Conservation (phyloP, 2,329 filamentous ascomycete genomes). For the Aureobasidium subglaciale region DNA sequence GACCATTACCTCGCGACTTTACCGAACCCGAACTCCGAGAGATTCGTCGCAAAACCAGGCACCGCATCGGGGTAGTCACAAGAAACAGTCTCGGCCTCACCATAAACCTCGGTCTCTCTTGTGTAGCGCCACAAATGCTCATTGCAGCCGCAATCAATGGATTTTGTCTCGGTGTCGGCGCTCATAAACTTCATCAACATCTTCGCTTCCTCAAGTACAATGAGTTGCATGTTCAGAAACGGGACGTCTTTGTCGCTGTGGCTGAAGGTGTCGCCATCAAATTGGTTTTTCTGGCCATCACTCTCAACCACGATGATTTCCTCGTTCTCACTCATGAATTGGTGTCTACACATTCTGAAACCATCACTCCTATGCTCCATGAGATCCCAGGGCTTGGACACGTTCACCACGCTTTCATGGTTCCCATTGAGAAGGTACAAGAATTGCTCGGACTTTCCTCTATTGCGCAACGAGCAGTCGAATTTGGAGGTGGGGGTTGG, state of each 20-base stretch:
- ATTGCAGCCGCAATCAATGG: slow-evolving; percentile 10
- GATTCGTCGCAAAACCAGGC: slow-evolving; percentile 6
- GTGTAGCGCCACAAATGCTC: slow-evolving; percentile 11
- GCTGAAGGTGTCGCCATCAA: slow-evolving; percentile 2
- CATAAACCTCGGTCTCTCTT: background rate
- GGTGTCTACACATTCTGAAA: background rate
- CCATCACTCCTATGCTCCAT: background rate
- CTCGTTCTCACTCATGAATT: slow-evolving; percentile 7
- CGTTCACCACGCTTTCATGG: background rate
- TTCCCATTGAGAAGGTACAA: slow-evolving; percentile 3
- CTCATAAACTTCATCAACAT: slow-evolving; percentile 2
- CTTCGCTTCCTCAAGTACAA: background rate
- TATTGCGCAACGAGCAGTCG: background rate
- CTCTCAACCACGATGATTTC: slow-evolving; percentile 5
- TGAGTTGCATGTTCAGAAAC: slow-evolving; percentile 5
- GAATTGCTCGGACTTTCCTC: background rate
- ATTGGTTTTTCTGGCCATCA: slow-evolving; percentile 4
- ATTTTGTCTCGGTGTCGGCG: slow-evolving; percentile 5
- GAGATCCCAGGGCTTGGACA: background rate
- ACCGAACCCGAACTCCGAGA: background rate
- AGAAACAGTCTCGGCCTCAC: background rate
- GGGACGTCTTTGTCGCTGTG: background rate
- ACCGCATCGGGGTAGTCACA: slow-evolving; percentile 6
- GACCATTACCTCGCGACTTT: background rate
- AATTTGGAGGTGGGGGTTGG: slow-evolving; percentile 2